Evolutionary conservation across 1,284 basidiomycete species (phyloP), one percentile per base, ranked within the genome.

Genomic region (Papiliotrema flavescens): DNA sequence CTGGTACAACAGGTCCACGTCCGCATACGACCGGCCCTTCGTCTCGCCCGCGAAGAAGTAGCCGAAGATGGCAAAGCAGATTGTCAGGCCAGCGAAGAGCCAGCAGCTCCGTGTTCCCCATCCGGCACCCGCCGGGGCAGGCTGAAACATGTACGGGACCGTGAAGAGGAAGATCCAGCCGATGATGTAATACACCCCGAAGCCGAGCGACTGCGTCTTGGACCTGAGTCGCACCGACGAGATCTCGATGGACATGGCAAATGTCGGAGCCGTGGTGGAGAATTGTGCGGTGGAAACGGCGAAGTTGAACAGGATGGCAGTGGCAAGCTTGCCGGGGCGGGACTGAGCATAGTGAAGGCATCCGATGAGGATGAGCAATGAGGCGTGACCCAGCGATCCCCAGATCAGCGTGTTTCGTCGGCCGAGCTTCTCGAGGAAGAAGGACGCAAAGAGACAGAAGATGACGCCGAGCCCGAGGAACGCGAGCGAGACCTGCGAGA

Each of bases 1-100:
- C 17, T 52, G 40, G 48, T 58, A 63, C 34, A 65, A 17, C 9
- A 55, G 17, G 36, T 65, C 63, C 24, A 65, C 39, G n/a, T 61
- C 59, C 13, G 51, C 42, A 71, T 66, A 65, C 5, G 56, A 53
- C 34, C 17, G 13, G 14, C 46, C 46, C 22, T 47, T 28, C 7
- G 46, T 47, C 46, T 47, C 46, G 8, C 26, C 26, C 24, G 26
- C 41, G 49, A 24, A 46, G 36, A 36, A 51, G 37, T 28, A 35
- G 22, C 22, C 43, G 23, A 45, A 41, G 9, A 36, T 20, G 34
- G 28, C 14, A 35, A 51, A 37, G 24, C 53, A 17, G 39, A 42
- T 11, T 11, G 49, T 50, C 17, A 41, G 28, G 7, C 39, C 49
- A 20, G 49, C 49, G 24, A 41, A 50, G 19, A 50, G 19, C 47